Conservation (phyloP, 805 yeast species). For the Candida morakotiae region DNA sequence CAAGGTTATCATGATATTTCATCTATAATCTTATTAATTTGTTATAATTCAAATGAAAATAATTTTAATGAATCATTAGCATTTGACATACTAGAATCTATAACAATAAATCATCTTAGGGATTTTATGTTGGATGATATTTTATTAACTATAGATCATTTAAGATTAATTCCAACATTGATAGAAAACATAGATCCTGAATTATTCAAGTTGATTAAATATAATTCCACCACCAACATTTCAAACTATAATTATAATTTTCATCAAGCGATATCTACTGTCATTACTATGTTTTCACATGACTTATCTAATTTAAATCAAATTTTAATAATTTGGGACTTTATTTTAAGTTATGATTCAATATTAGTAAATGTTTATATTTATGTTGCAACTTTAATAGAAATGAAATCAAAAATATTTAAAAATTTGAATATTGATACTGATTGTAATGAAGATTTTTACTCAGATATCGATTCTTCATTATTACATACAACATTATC, state of each 20-base stretch:
- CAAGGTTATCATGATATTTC: constrained; percentile 94
- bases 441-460: too few species aligned
- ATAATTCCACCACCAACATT: constrained; percentile 20
- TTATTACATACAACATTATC: constrained; percentile 32
- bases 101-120: constrained; percentile 62
- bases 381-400: constrained; percentile 52
- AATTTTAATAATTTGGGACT: constrained; percentile 65
- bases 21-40: constrained; percentile 56
- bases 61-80: constrained; percentile 25
- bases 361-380: constrained; percentile 54
- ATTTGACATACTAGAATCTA: constrained; percentile 45
- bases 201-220: constrained; percentile 41
- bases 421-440: constrained; percentile 14
- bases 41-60: constrained; percentile 26
- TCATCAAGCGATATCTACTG: constrained; percentile 67
- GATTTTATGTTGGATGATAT: constrained; percentile 82
- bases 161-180: constrained; percentile 62
- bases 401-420: constrained; percentile 42
- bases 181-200: constrained; percentile 45
- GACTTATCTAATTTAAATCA: constrained; percentile 49
- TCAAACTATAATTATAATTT: constrained; percentile 34
- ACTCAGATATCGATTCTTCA: constrained; percentile 26
- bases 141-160: constrained; percentile 60
- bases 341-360: constrained; percentile 53
- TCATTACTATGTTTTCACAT: constrained; percentile 77